Conservation (phyloP, 768 basidiomycete genomes). For the Hericium rajendrae region DNA sequence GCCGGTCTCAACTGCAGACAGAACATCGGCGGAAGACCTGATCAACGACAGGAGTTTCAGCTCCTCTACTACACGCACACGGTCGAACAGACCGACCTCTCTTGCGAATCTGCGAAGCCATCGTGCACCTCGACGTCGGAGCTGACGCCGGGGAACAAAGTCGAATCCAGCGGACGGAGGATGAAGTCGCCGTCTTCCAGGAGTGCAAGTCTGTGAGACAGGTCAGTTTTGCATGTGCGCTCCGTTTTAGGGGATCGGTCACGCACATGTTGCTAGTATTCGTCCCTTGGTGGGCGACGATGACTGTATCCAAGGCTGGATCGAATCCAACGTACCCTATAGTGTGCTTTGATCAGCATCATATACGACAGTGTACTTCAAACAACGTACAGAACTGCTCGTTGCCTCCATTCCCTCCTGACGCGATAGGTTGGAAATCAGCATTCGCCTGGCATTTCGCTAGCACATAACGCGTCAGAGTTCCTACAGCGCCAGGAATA, state of each 20-base stretch:
- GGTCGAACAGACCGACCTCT: constrained; percentile 9
- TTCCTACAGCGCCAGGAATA: background rate
- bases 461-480: constrained; percentile 6
- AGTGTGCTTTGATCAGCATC: background rate
- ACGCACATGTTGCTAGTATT: constrained; percentile 43
- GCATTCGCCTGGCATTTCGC: constrained; percentile 32
- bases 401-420: constrained; percentile 29
- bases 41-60: constrained; percentile 13
- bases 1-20: constrained; percentile 28
- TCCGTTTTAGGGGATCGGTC: background rate
- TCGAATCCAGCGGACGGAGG: constrained; percentile 25
- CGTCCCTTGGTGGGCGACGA: constrained; percentile 53
- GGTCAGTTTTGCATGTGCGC: background rate
- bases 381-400: constrained; percentile 27
- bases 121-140: constrained; percentile 35
- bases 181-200: constrained; percentile 39
- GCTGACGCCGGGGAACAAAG: constrained; percentile 45
- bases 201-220: constrained; percentile 29
- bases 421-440: constrained; percentile 30
- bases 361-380: background rate
- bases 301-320: constrained; percentile 35
- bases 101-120: constrained; percentile 44
- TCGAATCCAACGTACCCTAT: constrained; percentile 38
- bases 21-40: constrained; percentile 27
- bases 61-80: constrained; percentile 11